A percentile compares a stretch with the other conserved stretches of the same genome.
Evolutionary conservation across 306 rosid species (phyloP).

Genomic region (Trifolium fragiferum): DNA sequence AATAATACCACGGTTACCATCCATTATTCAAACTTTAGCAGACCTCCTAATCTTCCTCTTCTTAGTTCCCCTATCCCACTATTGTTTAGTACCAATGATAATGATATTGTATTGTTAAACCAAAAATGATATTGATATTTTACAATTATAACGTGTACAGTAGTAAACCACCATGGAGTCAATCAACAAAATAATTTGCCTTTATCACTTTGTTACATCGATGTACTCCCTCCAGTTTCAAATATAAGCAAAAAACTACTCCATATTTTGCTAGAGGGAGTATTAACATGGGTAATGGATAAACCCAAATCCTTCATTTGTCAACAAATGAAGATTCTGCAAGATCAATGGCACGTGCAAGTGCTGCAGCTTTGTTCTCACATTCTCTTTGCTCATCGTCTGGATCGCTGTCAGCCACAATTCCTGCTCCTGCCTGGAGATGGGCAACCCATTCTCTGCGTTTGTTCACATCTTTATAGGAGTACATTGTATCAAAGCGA

Average conservation of each 20-base stretch:
- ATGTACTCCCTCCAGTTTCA: too few relatives aligned
- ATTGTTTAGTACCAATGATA: background rate
- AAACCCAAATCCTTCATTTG: slow-evolving; percentile 47
- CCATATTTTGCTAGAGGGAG: too few relatives aligned
- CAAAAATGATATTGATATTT: too few relatives aligned
- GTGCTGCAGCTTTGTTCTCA: slow-evolving; percentile 96
- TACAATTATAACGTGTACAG: too few relatives aligned
- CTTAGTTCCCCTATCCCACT: background rate
- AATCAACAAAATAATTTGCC: too few relatives aligned
- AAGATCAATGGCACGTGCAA: slow-evolving; percentile 92
- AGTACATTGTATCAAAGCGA: slow-evolving; percentile 84
- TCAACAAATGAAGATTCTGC: slow-evolving; percentile 88
- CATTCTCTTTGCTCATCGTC: slow-evolving; percentile 93
- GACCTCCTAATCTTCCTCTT: too few relatives aligned
- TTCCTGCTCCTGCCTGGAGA: slow-evolving; percentile 95
- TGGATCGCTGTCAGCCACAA: slow-evolving; percentile 93
- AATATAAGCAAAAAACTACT: too few relatives aligned
- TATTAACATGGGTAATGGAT: background rate
- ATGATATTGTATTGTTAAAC: background rate
- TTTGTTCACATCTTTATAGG: slow-evolving; percentile 73
- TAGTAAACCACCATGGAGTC: too few relatives aligned
- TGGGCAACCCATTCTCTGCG: slow-evolving; percentile 95
- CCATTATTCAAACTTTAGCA: too few relatives aligned
- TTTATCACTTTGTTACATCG: too few relatives aligned
- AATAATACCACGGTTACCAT: background rate